Conservation (phyloP, 768 basidiomycete genomes). For the Hericium erinaceus region DNA sequence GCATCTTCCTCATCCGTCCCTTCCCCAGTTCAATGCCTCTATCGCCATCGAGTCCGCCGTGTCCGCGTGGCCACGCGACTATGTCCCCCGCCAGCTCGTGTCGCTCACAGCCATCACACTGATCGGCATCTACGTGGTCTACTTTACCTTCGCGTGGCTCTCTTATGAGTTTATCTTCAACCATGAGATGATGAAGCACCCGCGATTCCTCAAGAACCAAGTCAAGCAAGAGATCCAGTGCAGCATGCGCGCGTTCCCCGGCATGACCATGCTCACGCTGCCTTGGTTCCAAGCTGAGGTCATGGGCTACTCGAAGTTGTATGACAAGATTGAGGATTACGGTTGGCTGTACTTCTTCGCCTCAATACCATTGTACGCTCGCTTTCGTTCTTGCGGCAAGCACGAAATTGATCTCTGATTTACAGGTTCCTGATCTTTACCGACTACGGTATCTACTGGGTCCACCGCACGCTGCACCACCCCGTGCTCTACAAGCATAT, state of each 20-base stretch:
- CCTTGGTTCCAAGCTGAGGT: constrained; percentile 95
- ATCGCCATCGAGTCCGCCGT: constrained; percentile 23
- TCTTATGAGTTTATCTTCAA: constrained; percentile 89
- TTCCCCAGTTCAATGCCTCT: constrained; percentile 21
- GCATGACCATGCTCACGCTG: constrained; percentile 74
- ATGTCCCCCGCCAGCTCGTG: constrained; percentile 66
- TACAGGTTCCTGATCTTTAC: constrained; percentile 75
- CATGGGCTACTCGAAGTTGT: constrained; percentile 72
- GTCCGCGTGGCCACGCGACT: constrained; percentile 82
- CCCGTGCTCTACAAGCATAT: constrained; percentile 81
- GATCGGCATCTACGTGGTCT: constrained; percentile 75
- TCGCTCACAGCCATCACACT: constrained; percentile 68
- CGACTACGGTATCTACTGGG: constrained; percentile 92
- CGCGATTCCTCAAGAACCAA: constrained; percentile 87
- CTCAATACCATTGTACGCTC: constrained; percentile 59
- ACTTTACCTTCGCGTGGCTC: constrained; percentile 79
- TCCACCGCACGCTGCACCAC: constrained; percentile 85
- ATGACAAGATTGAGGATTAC: constrained; percentile 70
- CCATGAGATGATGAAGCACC: constrained; percentile 91
- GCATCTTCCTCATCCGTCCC: constrained; percentile 47
- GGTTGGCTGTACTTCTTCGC: constrained; percentile 65
- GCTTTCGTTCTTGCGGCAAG: not conserved
- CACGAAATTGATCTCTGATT: no score
- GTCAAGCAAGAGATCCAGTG: constrained; percentile 67
- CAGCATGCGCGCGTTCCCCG: constrained; percentile 71